A percentile compares a stretch with the other conserved stretches of the same genome.
Conservation (phyloP, 1,284 basidiomycete species). For the Cutaneotrichosporon cyanovorans region DNA sequence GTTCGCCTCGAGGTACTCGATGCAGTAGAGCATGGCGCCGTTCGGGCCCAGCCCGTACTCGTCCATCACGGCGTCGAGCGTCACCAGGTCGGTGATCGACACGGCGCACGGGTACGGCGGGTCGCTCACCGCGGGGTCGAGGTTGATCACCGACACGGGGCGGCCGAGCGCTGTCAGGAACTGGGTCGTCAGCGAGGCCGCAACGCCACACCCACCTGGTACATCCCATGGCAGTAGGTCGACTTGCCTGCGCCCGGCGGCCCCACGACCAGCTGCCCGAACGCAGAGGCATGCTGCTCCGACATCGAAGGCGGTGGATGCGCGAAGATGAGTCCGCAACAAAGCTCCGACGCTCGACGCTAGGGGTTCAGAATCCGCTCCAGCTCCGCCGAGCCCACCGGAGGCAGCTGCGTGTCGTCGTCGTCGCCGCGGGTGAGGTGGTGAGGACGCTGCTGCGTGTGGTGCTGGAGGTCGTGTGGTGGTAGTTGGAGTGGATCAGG, state of each 20-base stretch:
- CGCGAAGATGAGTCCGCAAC: neutral
- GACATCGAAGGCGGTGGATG: conserved; percentile 21
- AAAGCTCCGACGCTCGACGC: too few species aligned
- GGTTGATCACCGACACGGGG: conserved; percentile 82
- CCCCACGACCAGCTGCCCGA: conserved; percentile 64
- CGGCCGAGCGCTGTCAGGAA: conserved; percentile 79
- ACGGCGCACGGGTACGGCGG: conserved; percentile 87
- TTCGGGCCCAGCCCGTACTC: conserved; percentile 86
- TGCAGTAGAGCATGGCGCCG: conserved; percentile 92
- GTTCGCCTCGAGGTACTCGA: conserved; percentile 95
- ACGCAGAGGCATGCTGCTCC: conserved; percentile 26
- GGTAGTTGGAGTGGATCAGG: neutral
- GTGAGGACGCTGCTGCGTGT: neutral
- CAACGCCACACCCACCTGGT: conserved; percentile 52
- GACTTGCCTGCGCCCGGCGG: conserved; percentile 90
- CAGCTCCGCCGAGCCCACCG: too few species aligned
- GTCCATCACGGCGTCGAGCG: conserved; percentile 79
- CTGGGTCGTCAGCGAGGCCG: conserved; percentile 24
- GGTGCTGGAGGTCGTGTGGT: neutral
- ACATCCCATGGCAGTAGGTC: conserved; percentile 86
- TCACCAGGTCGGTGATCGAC: conserved; percentile 78
- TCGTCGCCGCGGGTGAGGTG: neutral
- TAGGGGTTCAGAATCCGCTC: too few species aligned
- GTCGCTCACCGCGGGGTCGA: conserved; percentile 86
- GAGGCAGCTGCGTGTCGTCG: too few species aligned